These are phyloP conservation scores for Kitagawia praeruptora DNA, from an alignment of 129 eudicot species.

Conservation along the genomic window DNA sequence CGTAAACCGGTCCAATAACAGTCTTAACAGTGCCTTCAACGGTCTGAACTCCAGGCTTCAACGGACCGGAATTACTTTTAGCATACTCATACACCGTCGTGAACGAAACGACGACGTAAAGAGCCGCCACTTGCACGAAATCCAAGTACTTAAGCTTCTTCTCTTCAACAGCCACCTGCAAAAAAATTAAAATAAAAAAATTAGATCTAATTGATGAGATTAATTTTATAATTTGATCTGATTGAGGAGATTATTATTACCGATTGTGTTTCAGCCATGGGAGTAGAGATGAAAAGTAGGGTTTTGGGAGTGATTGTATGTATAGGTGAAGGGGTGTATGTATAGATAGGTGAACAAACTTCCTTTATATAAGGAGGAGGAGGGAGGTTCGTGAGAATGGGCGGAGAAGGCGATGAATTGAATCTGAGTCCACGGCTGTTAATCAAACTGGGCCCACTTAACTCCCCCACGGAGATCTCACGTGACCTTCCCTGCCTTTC, in stretches of 20 bases:
- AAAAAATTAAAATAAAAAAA: neutral
- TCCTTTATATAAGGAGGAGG: neutral
- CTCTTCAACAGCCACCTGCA: slow-evolving; percentile 44
- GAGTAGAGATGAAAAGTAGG: neutral
- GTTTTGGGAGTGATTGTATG: neutral
- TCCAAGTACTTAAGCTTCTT: slow-evolving; percentile 58
- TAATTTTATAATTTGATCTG: neutral
- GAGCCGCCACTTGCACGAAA: slow-evolving; percentile 51
- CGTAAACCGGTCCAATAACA: slow-evolving; percentile 59
- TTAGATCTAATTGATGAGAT: neutral
- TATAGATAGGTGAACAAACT: neutral
- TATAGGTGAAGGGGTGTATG: neutral
- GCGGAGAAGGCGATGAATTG: slow-evolving; percentile 11
- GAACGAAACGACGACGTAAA: slow-evolving; percentile 37
- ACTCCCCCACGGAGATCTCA: neutral
- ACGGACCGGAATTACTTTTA: slow-evolving; percentile 58
- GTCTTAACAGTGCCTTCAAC: slow-evolving; percentile 64
- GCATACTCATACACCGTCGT: slow-evolving; percentile 48
- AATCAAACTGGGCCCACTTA: neutral
- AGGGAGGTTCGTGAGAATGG: neutral
- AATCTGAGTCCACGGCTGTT: slow-evolving; percentile 11
- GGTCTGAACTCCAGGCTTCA: slow-evolving; percentile 48
- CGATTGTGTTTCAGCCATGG: slow-evolving; percentile 1
- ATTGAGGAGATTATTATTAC: neutral
- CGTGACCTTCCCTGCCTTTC: neutral